Base-by-base conservation (phyloP, 2,329 filamentous ascomycete genomes). In the Venturiaceae sp. region DNA sequence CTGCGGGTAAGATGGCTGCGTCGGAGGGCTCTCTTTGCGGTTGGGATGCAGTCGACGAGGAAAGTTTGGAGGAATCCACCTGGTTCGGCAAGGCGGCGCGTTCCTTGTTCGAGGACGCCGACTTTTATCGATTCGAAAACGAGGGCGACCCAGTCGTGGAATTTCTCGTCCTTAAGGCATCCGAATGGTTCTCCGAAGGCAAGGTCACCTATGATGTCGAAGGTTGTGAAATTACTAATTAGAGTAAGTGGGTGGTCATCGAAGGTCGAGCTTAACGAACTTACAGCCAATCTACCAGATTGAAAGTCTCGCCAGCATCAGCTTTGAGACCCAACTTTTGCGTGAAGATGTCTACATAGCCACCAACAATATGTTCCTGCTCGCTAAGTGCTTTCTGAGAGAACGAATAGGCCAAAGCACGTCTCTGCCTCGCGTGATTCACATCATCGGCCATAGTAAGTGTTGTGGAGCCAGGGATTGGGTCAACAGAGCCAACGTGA, bases 11-110 rank as follows among this genome's bases (percentile, higher is more conserved):
- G 33, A 57, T 71, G 68, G 21, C 61, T 63, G 56, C 57, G 63
- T 3, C 58, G 52, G 13, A 39, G 19, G 7, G 28, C 23, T 41
- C 34, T n/a, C 33, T 26, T 30, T 6, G 47, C 47, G 5, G 33
- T n/a, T 11, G 57, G 57, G 21, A 59, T 59, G 8, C 32, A n/a
- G 13, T 47, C 39, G 66, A 60, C 70, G 19, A 75, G 70, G 16
- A 74, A 63, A 28, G 69, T 70, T 8, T 66, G 60, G 1, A 75
- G 65, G 0, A 72, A 70, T 58, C 73, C 71, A 34, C 71, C 71
- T 9, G 74, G 67, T 58, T 73, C 72, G 61, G 71, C 71, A 47
- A 75, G 68, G 21, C 57, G 57, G 19, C 57, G 47, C 14, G 57
- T 59, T n/a, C 32, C 57, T 55, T 60, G 59, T 41, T 60, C 59